A percentile compares a stretch with the other conserved stretches of the same genome.
Evolutionary conservation across 768 basidiomycete species (phyloP).

Genomic region (Amanita muscaria): DNA sequence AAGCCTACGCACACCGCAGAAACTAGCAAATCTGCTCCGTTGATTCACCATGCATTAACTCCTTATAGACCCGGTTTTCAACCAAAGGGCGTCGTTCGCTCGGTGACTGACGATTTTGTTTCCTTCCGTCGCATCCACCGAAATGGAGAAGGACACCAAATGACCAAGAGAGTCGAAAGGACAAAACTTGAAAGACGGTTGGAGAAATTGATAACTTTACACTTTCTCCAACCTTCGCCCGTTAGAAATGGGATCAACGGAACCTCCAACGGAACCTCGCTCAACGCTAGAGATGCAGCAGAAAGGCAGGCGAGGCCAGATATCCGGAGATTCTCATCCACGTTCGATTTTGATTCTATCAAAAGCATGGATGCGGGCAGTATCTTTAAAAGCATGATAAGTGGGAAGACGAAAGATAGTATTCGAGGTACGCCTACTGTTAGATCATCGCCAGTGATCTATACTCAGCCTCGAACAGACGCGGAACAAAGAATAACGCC

Average conservation of each 20-base stretch:
- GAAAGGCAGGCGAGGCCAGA: conserved; percentile 14
- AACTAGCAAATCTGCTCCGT: neutral
- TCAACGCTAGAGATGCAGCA: conserved; percentile 10
- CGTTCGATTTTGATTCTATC: conserved; percentile 67
- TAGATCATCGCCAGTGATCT: conserved; percentile 4
- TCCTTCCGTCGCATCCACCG: conserved; percentile 31
- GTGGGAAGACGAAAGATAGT: conserved; percentile 41
- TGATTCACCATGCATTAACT: conserved; percentile 25
- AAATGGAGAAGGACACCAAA: conserved; percentile 28
- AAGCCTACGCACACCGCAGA: neutral
- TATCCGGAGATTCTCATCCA: conserved; percentile 49
- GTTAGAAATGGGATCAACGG: conserved; percentile 11
- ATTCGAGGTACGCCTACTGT: conserved; percentile 65
- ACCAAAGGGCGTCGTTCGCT: conserved; percentile 75
- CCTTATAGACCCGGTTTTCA: conserved; percentile 92
- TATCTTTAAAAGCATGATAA: conserved; percentile 56
- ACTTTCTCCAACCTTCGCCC: conserved; percentile 40
- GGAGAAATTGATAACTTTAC: conserved; percentile 76
- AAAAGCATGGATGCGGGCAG: conserved; percentile 58
- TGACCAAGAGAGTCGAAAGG: conserved; percentile 59
- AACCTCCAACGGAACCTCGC: conserved; percentile 7
- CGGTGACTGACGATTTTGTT: conserved; percentile 77
- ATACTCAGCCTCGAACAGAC: no score
- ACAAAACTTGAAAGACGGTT: conserved; percentile 79
- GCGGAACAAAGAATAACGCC: conserved; percentile 91